phyloP scores from a whole-genome alignment of 495 filamentous ascomycete species.

The Friedmanniomyces simplex region DNA sequence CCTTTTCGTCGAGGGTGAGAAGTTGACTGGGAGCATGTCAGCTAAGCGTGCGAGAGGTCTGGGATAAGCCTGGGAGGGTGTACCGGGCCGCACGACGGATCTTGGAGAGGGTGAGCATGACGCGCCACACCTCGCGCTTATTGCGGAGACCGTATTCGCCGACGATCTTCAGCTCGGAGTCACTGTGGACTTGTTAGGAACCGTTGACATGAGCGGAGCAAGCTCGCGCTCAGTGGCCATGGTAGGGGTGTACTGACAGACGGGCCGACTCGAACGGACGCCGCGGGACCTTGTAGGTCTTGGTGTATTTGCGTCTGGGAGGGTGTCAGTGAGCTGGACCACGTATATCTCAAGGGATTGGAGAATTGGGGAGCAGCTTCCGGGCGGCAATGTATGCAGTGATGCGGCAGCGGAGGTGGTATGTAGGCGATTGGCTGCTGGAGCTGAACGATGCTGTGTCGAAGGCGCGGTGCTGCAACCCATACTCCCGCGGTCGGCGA shows the following conservation, averaged over 20 bases:
- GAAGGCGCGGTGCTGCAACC: not conserved
- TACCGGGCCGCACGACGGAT: conserved; percentile 99
- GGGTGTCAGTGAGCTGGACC: not conserved
- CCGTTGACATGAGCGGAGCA: conserved; percentile 94
- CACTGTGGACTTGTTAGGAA: conserved; percentile 52
- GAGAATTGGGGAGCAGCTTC: not conserved
- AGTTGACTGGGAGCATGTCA: conserved; percentile 61
- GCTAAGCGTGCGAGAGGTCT: not conserved
- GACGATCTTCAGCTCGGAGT: conserved; percentile 97
- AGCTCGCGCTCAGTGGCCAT: conserved; percentile 97
- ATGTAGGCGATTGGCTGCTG: not conserved
- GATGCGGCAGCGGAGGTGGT: not conserved
- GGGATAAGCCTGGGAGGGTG: conserved; percentile 20
- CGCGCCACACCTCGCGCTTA: conserved; percentile 99
- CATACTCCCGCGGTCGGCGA: not conserved
- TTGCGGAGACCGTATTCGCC: conserved; percentile 98
- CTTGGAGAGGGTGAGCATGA: conserved; percentile 98
- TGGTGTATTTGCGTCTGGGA: conserved; percentile 56
- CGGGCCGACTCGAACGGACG: conserved; percentile 95
- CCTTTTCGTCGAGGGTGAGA: conserved; percentile 98
- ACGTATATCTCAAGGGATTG: not conserved
- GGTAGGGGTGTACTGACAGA: conserved; percentile 72
- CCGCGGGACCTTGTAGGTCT: conserved; percentile 95
- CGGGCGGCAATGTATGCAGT: not conserved
- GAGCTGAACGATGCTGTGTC: not conserved